Evolutionary conservation across 257 asterid genomes (phyloP), one percentile per base, ranked within the genome.

Genomic region (Cordia subcordata): DNA sequence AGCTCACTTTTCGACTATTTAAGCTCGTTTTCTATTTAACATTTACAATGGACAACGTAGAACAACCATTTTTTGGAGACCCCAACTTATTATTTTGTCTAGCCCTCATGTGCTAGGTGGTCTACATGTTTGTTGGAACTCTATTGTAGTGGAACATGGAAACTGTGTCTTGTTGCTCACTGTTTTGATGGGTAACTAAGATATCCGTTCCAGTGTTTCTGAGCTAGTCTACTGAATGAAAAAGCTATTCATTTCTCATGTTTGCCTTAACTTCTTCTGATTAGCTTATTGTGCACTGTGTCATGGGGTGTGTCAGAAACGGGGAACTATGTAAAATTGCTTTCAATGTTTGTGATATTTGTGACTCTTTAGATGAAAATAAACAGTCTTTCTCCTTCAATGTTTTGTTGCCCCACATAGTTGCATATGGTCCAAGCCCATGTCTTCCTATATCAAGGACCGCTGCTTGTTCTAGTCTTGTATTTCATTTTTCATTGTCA

Each of bases 271-370:
- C 35, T 6, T 27, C 35, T 27, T n/a, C 12, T 39, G 44, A 42
- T 3, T 8, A 14, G 52, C 21, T 72, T 54, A 3, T 10, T 42
- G 47, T 42, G 47, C 47, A 42, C 5, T 2, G 47, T 42, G 35
- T 27, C 35, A 27, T 4, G 50, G n/a, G 54, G 42, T 46, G 32
- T 68, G 64, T 68, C 82, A 72, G 79, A 61, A 55, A 58, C 22
- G 64, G 68, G 47, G 69, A 72, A 68, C 62, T 56, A 63, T 49
- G 61, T 47, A 63, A 50, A 61, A 38, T 62, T 65, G 70, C 68
- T 77, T 68, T 64, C 56, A 73, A 66, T 65, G 64, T 44, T 57
- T 50, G 53, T 50, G 37, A 53, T 49, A 18, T 61, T 57, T 63
- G 45, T 67, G 58, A 45, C 52, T 62, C 6, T 27, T 47, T 47